Conservation (phyloP, 2,329 filamentous ascomycete genomes). For the Dactylellina haptotyla region DNA sequence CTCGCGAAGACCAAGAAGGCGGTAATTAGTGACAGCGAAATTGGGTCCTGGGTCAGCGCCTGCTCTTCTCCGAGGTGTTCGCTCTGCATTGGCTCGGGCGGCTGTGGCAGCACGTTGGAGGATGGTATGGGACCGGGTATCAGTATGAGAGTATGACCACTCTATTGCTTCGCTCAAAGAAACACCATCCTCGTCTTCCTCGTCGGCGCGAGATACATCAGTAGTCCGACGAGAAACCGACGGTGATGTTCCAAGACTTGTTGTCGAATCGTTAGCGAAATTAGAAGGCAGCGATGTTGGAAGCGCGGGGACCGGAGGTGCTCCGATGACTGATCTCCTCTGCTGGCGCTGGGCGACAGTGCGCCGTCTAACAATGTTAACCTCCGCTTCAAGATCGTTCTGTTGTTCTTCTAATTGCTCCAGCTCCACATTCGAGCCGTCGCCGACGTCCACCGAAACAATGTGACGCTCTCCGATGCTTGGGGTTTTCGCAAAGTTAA, state of each 20-base stretch:
- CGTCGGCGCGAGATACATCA: constrained; percentile 16
- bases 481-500: constrained; percentile 76
- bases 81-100: constrained; percentile 55
- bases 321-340: constrained; percentile 32
- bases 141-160: constrained; percentile 57
- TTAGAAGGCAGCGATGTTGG: constrained; percentile 8
- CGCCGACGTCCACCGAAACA: constrained; percentile 78
- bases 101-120: constrained; percentile 57
- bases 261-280: constrained; percentile 29
- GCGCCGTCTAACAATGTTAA: constrained; percentile 79
- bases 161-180: constrained; percentile 55
- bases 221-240: constrained; percentile 25
- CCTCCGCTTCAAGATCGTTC: constrained; percentile 78
- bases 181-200: constrained; percentile 55
- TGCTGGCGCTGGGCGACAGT: constrained; percentile 72
- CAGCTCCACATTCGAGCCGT: constrained; percentile 67
- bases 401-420: constrained; percentile 78
- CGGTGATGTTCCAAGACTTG: constrained; percentile 11
- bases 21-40: constrained; percentile 53
- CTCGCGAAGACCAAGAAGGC: constrained; percentile 53
- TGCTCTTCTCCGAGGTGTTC: constrained; percentile 52
- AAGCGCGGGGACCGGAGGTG: constrained; percentile 36
- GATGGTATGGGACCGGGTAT: constrained; percentile 56
- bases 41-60: constrained; percentile 57
- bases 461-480: constrained; percentile 69